Percentiles rank a stretch among this genome's conserved stretches.
Conservation (phyloP, 148 eudicot species). For the Spergularia bocconei region DNA sequence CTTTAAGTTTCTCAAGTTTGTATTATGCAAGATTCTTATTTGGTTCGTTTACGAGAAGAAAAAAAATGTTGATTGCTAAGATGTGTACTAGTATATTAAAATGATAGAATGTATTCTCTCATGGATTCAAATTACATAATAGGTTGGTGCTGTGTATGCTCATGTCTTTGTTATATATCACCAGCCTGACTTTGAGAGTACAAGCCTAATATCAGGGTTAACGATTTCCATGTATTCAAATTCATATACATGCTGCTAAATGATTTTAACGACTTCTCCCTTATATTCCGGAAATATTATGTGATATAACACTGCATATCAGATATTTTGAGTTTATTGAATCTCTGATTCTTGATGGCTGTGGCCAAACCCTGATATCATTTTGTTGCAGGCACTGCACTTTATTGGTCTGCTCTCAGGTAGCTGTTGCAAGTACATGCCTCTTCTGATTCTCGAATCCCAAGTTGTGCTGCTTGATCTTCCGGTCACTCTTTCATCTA, state of each 20-base stretch:
- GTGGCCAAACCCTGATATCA: not conserved
- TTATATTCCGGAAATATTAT: not conserved
- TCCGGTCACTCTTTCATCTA: slow-evolving; percentile 62
- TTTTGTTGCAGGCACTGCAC: slow-evolving; percentile 51
- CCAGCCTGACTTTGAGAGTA: not conserved
- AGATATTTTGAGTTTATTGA: not conserved
- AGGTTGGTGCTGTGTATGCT: too few species aligned
- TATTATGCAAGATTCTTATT: slow-evolving; percentile 1
- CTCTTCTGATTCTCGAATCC: slow-evolving; percentile 55
- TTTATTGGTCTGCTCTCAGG: slow-evolving; percentile 73
- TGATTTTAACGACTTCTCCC: not conserved
- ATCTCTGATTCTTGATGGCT: not conserved
- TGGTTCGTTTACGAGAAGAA: not conserved
- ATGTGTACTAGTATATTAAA: too few species aligned
- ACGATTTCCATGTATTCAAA: not conserved
- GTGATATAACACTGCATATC: not conserved
- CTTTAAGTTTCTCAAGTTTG: not conserved
- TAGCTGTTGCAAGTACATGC: slow-evolving; percentile 72
- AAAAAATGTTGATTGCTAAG: too few species aligned
- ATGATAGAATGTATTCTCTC: too few species aligned
- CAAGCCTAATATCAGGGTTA: not conserved
- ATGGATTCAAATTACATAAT: too few species aligned
- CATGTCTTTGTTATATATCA: not conserved
- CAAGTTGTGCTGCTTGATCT: slow-evolving; percentile 57
- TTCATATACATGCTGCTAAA: not conserved